These are phyloP conservation scores for Candida nanaspora DNA, from an alignment of 805 yeast genomes.

Conservation along the genomic window DNA sequence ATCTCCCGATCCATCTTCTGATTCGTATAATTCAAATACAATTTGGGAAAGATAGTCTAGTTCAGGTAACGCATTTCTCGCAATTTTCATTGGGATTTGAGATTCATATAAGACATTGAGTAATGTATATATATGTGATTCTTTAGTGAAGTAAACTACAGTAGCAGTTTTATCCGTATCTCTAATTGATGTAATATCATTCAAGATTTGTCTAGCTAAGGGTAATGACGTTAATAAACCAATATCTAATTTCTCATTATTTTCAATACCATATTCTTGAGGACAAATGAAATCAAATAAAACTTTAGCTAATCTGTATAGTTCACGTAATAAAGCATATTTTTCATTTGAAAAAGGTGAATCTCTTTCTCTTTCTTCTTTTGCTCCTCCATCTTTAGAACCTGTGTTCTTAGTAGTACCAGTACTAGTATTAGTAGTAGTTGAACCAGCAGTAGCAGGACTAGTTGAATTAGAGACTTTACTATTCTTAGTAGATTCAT, in stretches of 20 bases:
- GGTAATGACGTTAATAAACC: slow-evolving; percentile 94
- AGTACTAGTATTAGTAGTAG: not conserved
- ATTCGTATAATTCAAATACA: slow-evolving; percentile 87
- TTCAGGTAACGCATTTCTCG: slow-evolving; percentile 93
- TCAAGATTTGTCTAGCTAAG: slow-evolving; percentile 76
- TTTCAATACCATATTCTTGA: slow-evolving; percentile 96
- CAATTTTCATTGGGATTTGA: slow-evolving; percentile 90
- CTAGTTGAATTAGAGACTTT: too few relatives aligned
- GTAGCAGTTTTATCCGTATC: slow-evolving; percentile 75
- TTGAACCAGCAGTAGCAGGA: slow-evolving; percentile 1
- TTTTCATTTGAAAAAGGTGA: slow-evolving; percentile 72
- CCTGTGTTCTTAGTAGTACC: not conserved
- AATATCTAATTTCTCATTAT: slow-evolving; percentile 90
- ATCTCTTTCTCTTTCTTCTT: slow-evolving; percentile 11
- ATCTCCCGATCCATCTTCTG: slow-evolving; percentile 56
- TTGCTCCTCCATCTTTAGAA: not conserved
- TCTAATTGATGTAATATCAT: slow-evolving; percentile 75
- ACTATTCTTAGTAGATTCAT: too few relatives aligned
- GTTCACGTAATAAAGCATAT: slow-evolving; percentile 75
- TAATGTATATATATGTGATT: slow-evolving; percentile 91
- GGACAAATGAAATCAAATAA: slow-evolving; percentile 97
- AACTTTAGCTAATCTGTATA: slow-evolving; percentile 85
- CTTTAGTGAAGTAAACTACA: slow-evolving; percentile 91
- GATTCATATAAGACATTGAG: slow-evolving; percentile 87
- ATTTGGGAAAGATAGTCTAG: slow-evolving; percentile 93